Evolutionary conservation across 768 basidiomycete species (phyloP).

Genomic region (Panaeolus papilionaceus): DNA sequence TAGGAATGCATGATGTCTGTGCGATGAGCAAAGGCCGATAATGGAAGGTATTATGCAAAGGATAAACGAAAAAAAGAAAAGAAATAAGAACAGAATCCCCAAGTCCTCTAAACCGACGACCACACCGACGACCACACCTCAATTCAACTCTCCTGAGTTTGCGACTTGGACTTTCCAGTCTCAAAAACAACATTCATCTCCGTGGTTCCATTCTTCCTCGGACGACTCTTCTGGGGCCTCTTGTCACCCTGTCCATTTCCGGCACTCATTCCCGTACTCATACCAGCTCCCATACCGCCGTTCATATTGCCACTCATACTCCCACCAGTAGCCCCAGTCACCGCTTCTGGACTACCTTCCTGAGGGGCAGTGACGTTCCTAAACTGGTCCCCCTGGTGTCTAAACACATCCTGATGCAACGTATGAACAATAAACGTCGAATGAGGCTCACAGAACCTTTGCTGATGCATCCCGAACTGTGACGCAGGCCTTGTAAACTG

Average conservation of each 20-base stretch:
- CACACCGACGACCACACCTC: not conserved
- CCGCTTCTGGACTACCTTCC: not conserved
- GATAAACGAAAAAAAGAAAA: not conserved
- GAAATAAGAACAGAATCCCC: not conserved
- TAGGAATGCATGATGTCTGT: not conserved
- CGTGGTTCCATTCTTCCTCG: not conserved
- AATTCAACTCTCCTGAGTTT: constrained; percentile 2
- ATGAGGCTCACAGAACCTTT: constrained; percentile 12
- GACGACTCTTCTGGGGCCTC: constrained; percentile 1
- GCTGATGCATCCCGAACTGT: constrained; percentile 11
- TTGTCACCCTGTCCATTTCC: not conserved
- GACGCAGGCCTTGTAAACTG: constrained; percentile 4
- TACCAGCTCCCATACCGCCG: not conserved
- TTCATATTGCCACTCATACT: constrained; percentile 1
- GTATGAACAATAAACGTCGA: constrained; percentile 14
- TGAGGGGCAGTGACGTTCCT: not conserved
- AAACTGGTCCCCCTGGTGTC: constrained; percentile 6
- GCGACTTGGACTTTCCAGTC: constrained; percentile 5
- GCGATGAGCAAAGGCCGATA: not conserved
- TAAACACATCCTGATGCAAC: constrained; percentile 6
- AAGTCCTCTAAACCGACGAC: not conserved
- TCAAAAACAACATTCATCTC: constrained; percentile 9
- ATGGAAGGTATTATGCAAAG: constrained; percentile 4
- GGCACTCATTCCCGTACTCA: not conserved
- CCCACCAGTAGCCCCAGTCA: not conserved